A percentile compares a stretch with the other conserved stretches of the same genome.
Evolutionary conservation across 441 rosid genomes (phyloP).

Genomic region (Erodium texanum): DNA sequence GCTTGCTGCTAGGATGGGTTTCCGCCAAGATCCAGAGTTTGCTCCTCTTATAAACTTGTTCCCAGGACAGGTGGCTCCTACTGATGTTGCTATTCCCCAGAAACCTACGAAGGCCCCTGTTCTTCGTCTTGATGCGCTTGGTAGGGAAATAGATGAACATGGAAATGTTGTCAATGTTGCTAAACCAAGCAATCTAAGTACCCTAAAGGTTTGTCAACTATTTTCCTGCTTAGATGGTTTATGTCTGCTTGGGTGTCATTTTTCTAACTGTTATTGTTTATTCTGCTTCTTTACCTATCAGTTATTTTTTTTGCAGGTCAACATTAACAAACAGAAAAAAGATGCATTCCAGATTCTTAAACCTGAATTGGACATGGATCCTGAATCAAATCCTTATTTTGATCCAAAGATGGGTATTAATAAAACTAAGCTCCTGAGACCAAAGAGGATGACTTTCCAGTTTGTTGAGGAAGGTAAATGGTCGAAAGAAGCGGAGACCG

Average conservation of each 20-base stretch:
- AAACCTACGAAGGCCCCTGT: constrained; percentile 84
- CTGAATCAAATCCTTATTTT: constrained; percentile 64
- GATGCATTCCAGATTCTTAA: constrained; percentile 93
- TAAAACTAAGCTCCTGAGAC: constrained; percentile 71
- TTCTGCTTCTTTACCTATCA: constrained; percentile 6
- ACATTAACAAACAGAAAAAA: constrained; percentile 90
- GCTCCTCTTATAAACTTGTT: constrained; percentile 59
- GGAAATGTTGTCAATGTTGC: constrained; percentile 71
- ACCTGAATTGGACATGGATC: constrained; percentile 81
- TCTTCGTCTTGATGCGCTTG: constrained; percentile 80
- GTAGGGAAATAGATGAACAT: constrained; percentile 93
- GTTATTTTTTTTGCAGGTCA: constrained; percentile 48
- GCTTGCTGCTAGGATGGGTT: constrained; percentile 79
- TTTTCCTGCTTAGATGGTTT: not conserved
- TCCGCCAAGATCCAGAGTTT: constrained; percentile 65
- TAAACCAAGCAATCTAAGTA: constrained; percentile 90
- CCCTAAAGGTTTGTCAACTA: constrained; percentile 55
- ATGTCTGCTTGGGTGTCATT: not conserved
- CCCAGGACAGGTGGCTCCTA: constrained; percentile 41
- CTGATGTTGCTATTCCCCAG: constrained; percentile 47
- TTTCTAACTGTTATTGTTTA: not conserved
- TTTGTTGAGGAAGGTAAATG: constrained; percentile 98
- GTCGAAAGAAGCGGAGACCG: constrained; percentile 76
- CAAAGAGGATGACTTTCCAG: constrained; percentile 71
- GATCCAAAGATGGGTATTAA: constrained; percentile 79